These are phyloP conservation scores for Saksenaea oblongispora DNA, from an alignment of 371 early-diverging fungal species.

Conservation along the genomic window DNA sequence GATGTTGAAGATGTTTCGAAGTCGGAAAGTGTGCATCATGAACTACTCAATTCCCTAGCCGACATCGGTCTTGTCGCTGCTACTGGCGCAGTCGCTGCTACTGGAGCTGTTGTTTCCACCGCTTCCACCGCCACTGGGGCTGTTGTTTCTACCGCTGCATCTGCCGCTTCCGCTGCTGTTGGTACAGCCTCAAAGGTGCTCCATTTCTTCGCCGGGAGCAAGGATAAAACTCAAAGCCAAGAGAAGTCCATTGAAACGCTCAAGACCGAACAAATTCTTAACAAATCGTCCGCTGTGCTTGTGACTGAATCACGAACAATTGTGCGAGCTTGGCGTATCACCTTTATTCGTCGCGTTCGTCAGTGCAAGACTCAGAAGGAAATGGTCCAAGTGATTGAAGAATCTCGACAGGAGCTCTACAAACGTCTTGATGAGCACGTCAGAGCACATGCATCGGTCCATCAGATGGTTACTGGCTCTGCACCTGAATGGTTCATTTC, in stretches of 20 bases:
- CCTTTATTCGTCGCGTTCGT: conserved; percentile 30
- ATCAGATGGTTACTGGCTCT: conserved; percentile 20
- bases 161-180: too few species aligned
- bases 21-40: conserved; percentile 13
- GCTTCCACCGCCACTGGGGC: neutral
- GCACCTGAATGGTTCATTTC: conserved; percentile 33
- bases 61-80: conserved; percentile 8
- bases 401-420: conserved; percentile 32
- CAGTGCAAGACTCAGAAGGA: conserved; percentile 34
- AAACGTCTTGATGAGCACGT: conserved; percentile 34
- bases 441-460: conserved; percentile 28
- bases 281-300: neutral
- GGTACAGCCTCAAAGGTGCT: neutral
- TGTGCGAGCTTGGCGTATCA: conserved; percentile 40
- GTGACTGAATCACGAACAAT: conserved; percentile 30
- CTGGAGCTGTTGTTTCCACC: neutral
- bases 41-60: conserved; percentile 8
- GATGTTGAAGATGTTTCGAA: conserved; percentile 19
- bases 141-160: too few species aligned
- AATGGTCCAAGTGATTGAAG: conserved; percentile 23
- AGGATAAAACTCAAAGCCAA: neutral
- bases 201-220: neutral
- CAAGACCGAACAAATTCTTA: neutral
- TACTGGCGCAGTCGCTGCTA: neutral
- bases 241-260: neutral